These are phyloP conservation scores for Prunus yedoensis DNA, from an alignment of 331 rosid species.

Conservation along the genomic window DNA sequence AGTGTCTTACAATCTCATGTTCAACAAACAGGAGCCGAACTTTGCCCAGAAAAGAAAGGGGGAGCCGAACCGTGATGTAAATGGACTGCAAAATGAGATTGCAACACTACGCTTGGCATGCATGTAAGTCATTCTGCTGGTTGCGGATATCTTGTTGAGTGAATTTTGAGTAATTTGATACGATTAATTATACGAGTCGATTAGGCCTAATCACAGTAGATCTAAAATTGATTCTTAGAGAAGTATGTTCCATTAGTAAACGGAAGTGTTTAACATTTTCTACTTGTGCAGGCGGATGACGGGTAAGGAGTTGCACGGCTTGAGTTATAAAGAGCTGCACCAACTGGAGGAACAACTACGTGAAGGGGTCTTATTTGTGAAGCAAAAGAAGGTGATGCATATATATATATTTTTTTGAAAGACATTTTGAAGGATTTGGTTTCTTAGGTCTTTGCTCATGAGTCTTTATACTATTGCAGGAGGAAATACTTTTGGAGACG, in stretches of 20 bases:
- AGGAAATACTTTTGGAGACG: constrained; percentile 53
- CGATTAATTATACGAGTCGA: too few species aligned
- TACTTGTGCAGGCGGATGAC: constrained; percentile 48
- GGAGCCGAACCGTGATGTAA: constrained; percentile 28
- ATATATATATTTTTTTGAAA: too few species aligned
- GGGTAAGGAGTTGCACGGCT: constrained; percentile 65
- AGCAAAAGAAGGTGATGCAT: constrained; percentile 51
- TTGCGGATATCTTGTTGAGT: too few species aligned
- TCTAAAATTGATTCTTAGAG: too few species aligned
- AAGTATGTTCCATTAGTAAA: too few species aligned
- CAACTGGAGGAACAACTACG: constrained; percentile 54
- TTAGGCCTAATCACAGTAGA: too few species aligned
- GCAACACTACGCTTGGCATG: constrained; percentile 38
- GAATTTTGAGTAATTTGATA: too few species aligned
- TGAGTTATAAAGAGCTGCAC: constrained; percentile 56
- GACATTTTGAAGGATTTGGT: not conserved
- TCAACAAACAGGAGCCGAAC: constrained; percentile 28
- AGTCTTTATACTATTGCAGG: constrained; percentile 40
- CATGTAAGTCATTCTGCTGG: constrained; percentile 40
- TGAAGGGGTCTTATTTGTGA: constrained; percentile 53
- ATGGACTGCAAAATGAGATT: constrained; percentile 40
- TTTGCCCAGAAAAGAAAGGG: constrained; percentile 1
- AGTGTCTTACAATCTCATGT: not conserved
- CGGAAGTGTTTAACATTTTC: not conserved
- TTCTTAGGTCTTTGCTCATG: not conserved